Conservation (phyloP, 306 rosid genomes). For the Prunus campanulata region DNA sequence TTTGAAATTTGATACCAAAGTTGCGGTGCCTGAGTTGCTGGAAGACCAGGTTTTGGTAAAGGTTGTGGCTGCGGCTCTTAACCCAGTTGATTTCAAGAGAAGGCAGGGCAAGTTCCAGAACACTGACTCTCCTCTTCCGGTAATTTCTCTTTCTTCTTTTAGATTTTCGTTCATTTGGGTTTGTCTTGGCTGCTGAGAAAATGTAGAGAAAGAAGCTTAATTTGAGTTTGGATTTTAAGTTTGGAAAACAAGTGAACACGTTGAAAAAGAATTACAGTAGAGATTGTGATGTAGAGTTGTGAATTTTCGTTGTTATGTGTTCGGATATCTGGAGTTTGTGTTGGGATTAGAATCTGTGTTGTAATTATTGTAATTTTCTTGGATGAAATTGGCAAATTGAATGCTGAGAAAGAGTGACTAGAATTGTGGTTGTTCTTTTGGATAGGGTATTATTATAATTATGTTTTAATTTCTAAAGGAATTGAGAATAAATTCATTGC, state of each 20-base stretch:
- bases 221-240: not conserved
- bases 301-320: not conserved
- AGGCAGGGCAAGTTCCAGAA: slow-evolving; percentile 84
- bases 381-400: not conserved
- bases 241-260: not conserved
- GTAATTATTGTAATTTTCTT: not conserved
- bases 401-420: not conserved
- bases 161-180: not conserved
- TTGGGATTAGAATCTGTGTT: not conserved
- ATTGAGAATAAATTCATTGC: not conserved
- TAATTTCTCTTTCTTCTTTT: slow-evolving; percentile 16
- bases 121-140: slow-evolving; percentile 95
- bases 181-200: slow-evolving; percentile 14
- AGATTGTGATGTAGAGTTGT: not conserved
- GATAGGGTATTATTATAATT: no score
- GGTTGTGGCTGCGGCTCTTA: slow-evolving; percentile 85
- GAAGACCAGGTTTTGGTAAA: slow-evolving; percentile 79
- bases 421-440: not conserved
- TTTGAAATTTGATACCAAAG: slow-evolving; percentile 56
- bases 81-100: slow-evolving; percentile 86
- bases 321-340: not conserved
- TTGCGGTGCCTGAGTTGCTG: slow-evolving; percentile 66
- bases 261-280: not conserved
- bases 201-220: not conserved
- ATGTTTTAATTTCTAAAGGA: not conserved